phyloP scores from a whole-genome alignment of 352 stramenopile genomes.

The Phytophthora ohioensis region DNA sequence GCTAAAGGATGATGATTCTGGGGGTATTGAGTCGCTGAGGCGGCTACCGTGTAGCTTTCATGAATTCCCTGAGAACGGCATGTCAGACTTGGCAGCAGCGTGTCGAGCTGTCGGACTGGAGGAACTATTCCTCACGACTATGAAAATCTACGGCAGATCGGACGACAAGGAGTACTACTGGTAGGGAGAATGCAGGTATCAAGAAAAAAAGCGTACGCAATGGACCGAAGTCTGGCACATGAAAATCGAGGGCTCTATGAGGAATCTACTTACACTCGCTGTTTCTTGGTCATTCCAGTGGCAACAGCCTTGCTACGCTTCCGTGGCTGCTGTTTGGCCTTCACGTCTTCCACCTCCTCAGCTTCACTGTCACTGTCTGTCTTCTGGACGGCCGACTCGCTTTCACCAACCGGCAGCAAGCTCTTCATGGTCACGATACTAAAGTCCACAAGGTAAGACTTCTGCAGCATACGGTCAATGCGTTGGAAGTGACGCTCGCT shows the following conservation, averaged over 20 bases:
- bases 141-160: constrained; percentile 75
- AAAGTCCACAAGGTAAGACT: constrained; percentile 97
- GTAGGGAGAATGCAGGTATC: not conserved
- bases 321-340: constrained; percentile 35
- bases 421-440: constrained; percentile 91
- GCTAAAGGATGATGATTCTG: not conserved
- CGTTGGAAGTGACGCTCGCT: constrained; percentile 98
- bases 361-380: constrained; percentile 51
- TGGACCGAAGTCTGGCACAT: constrained; percentile 6
- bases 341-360: constrained; percentile 26
- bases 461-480: constrained; percentile 96
- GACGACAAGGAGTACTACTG: constrained; percentile 4
- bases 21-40: constrained; percentile 42
- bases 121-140: constrained; percentile 78
- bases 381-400: constrained; percentile 43
- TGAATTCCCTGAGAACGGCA: constrained; percentile 72
- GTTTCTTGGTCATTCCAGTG: constrained; percentile 48
- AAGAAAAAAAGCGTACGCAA: constrained; percentile 32
- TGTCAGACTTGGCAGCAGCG: constrained; percentile 63
- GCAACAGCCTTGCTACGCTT: constrained; percentile 35
- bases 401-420: constrained; percentile 59
- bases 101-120: constrained; percentile 64
- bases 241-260: constrained; percentile 39
- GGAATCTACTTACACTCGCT: constrained; percentile 57
- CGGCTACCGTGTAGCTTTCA: constrained; percentile 54